Evolutionary conservation across 192 early-diverging fungal genomes (phyloP).

Genomic region (Geranomyces michiganensis): DNA sequence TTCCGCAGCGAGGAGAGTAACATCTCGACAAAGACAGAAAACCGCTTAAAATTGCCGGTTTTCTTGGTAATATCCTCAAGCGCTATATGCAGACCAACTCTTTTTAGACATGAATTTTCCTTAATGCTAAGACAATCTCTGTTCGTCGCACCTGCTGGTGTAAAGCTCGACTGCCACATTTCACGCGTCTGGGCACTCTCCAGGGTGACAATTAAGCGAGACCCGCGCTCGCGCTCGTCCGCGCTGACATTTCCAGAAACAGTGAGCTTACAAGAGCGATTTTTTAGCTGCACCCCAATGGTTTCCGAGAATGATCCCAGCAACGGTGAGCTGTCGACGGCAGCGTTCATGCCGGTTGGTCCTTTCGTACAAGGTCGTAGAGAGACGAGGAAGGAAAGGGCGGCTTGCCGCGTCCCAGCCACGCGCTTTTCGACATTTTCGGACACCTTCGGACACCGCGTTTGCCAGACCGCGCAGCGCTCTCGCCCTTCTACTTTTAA

Average conservation of each 20-base stretch:
- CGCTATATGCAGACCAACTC: too few species aligned
- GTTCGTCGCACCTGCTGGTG: conserved; percentile 14
- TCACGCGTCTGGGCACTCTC: not conserved
- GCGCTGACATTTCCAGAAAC: conserved; percentile 24
- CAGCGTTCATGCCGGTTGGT: too few species aligned
- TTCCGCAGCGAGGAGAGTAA: conserved; percentile 39
- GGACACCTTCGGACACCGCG: too few species aligned
- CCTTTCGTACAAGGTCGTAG: too few species aligned
- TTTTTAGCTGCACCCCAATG: conserved; percentile 2
- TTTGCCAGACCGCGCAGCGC: too few species aligned
- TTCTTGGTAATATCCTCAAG: conserved; percentile 59
- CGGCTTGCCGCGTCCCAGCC: too few species aligned
- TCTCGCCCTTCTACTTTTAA: too few species aligned
- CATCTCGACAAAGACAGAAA: conserved; percentile 57
- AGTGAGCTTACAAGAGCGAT: conserved; percentile 5
- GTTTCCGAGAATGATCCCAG: conserved; percentile 17
- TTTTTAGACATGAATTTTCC: not conserved
- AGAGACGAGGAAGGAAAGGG: too few species aligned
- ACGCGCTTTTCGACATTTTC: too few species aligned
- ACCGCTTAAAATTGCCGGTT: conserved; percentile 62
- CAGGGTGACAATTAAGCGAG: not conserved
- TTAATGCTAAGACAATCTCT: not conserved
- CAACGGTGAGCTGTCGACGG: too few species aligned
- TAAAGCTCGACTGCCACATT: conserved; percentile 16
- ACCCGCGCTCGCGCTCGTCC: conserved; percentile 4